Percentiles rank a stretch among this genome's conserved stretches.
Conservation (phyloP, 129 eudicot species). For the Centaurea solstitialis region DNA sequence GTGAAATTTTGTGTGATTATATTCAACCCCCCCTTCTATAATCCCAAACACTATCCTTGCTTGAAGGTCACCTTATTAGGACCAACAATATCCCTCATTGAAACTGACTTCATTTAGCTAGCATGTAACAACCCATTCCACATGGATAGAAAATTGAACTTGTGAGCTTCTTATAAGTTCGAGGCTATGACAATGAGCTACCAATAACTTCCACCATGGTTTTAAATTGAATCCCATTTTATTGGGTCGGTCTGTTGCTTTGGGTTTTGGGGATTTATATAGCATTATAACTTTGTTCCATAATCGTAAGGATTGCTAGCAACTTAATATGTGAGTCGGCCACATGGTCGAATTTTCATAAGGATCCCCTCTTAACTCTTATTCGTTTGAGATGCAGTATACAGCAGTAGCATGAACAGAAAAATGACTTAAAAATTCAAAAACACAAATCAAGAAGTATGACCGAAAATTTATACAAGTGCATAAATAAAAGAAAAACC, state of each 20-base stretch:
- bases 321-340: neutral
- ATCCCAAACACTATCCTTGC: no score
- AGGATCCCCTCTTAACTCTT: neutral
- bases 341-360: neutral
- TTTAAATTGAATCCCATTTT: no score
- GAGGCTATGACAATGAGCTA: no score
- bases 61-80: no score
- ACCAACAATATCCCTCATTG: neutral
- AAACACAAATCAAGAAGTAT: neutral
- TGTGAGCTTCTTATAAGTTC: no score
- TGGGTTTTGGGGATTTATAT: no score
- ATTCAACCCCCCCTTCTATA: no score
- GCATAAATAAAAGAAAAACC: neutral
- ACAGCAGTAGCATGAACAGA: neutral
- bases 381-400: neutral
- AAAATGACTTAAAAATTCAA: neutral
- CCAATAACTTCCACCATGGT: no score
- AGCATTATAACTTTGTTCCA: neutral
- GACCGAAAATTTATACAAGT: neutral
- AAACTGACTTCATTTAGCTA: neutral
- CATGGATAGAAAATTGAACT: no score
- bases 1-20: no score
- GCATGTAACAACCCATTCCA: neutral
- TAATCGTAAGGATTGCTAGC: neutral
- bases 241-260: no score